Evolutionary conservation across 1,139 yeast species (phyloP).

Genomic region (Taphrina sp.): DNA sequence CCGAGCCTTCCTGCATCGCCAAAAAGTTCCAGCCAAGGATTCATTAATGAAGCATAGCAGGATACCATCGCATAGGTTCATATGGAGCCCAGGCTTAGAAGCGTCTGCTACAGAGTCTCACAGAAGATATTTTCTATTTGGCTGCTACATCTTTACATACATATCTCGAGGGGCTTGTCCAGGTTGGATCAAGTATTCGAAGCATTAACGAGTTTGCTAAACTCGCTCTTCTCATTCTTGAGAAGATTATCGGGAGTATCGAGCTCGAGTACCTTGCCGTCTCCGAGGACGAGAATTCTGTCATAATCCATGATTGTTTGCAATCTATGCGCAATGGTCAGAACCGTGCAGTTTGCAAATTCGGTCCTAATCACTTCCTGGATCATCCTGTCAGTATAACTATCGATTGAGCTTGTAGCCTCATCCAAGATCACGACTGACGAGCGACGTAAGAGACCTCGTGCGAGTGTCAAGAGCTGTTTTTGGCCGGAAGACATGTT

Average conservation of each 20-base stretch:
- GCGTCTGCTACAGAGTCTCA: too few species aligned
- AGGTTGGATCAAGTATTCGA: too few species aligned
- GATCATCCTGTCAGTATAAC: slow-evolving; percentile 84
- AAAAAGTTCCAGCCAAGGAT: too few species aligned
- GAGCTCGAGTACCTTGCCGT: slow-evolving; percentile 83
- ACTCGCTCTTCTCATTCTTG: slow-evolving; percentile 54
- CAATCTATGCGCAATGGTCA: slow-evolving; percentile 93
- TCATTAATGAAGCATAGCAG: too few species aligned
- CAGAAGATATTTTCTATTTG: too few species aligned
- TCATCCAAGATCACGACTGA: slow-evolving; percentile 87
- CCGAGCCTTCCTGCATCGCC: too few species aligned
- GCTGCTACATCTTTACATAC: too few species aligned
- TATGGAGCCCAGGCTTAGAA: too few species aligned
- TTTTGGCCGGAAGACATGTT: slow-evolving; percentile 96
- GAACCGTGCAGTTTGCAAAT: slow-evolving; percentile 73
- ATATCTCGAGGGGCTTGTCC: too few species aligned
- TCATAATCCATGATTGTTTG: slow-evolving; percentile 91
- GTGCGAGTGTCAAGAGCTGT: slow-evolving; percentile 86
- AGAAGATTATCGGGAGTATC: slow-evolving; percentile 69
- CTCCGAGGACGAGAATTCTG: slow-evolving; percentile 87
- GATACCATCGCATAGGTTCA: too few species aligned
- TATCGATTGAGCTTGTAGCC: slow-evolving; percentile 95
- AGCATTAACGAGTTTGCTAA: too few species aligned
- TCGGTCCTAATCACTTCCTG: slow-evolving; percentile 89
- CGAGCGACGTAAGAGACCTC: slow-evolving; percentile 82